Base-by-base conservation (phyloP, 768 basidiomycete genomes). In the Ramaria rubella region DNA sequence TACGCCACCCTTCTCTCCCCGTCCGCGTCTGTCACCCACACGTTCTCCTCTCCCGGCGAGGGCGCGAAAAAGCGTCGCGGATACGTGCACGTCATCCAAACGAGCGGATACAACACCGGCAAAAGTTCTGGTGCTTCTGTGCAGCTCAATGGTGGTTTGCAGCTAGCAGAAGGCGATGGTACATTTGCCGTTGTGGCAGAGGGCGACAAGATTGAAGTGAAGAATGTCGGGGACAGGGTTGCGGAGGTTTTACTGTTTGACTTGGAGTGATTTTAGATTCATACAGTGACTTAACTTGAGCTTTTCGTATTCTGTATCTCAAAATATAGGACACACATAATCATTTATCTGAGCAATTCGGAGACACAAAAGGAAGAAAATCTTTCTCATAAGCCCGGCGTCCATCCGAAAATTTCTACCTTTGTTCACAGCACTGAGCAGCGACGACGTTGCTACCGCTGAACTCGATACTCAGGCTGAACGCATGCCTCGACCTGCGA, bases 11-110 rank as follows among this genome's bases (percentile, higher is more conserved):
- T 96, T 36, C 71, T 94, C n/a, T 75, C 80, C 0, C 73, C 79
- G 0, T 77, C 77, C 2, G 73, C 75, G 54, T 77, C 74, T 11
- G 63, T 93, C 52, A 68, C 74, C 57, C 80, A 85, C 64, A 69
- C 65, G 8, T 73, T 93, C 43, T 65, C 66, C 15, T 61, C 64
- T 14, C 58, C 64, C 0, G 61, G 52, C 33, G 50, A 62, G 0
- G 34, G 52, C 12, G 52, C 57, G 6, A 58, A 55, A 34, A 63
- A 60, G 49, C 77, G 75, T 55, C 88, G 89, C 64, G 86, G 81
- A 2, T 95, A 94, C 66, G 70, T 95, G 21, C 95, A 98, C 61
- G 79, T 93, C 46, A 77, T 93, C 49, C 93, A 95, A 73, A 87
- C 78, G 5, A 84, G 83, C 26, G 93, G 92, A 2, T 95, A 89